phyloP scores from a whole-genome alignment of 1,284 basidiomycete genomes.

The Microstroma glucosiphilum region DNA sequence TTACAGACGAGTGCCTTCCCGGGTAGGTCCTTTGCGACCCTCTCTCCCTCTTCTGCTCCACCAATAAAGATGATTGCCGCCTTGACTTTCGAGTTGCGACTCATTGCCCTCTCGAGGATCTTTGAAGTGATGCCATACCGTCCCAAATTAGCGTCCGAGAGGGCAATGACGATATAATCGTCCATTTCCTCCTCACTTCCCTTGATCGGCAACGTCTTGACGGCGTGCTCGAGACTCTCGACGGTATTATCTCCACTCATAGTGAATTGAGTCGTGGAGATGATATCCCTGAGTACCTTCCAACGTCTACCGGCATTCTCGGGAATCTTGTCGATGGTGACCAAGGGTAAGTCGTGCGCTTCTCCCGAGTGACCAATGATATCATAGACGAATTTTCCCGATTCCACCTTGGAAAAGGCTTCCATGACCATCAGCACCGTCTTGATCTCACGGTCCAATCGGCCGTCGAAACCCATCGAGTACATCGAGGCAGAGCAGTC shows the following conservation, averaged over 20 bases:
- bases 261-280: conserved; percentile 34
- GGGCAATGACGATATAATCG: conserved; percentile 52
- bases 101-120: conserved; percentile 28
- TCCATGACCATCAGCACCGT: conserved; percentile 51
- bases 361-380: conserved; percentile 51
- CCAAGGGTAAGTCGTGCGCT: conserved; percentile 43
- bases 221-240: conserved; percentile 19
- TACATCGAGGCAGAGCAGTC: conserved; percentile 48
- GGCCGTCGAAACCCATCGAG: conserved; percentile 47
- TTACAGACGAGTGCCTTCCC: conserved; percentile 40
- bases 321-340: conserved; percentile 31
- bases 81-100: conserved; percentile 40
- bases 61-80: conserved; percentile 46
- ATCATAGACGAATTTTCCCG: conserved; percentile 45
- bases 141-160: conserved; percentile 51
- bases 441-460: conserved; percentile 44
- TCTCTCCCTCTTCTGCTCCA: conserved; percentile 31
- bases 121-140: conserved; percentile 49
- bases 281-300: conserved; percentile 38
- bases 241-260: conserved; percentile 35
- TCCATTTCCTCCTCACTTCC: conserved; percentile 36
- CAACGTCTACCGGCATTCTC: conserved; percentile 42
- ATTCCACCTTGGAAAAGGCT: conserved; percentile 38
- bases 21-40: conserved; percentile 30
- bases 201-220: conserved; percentile 17